Conservation (phyloP, 2,329 filamentous ascomycete species). For the Fusarium poae region DNA sequence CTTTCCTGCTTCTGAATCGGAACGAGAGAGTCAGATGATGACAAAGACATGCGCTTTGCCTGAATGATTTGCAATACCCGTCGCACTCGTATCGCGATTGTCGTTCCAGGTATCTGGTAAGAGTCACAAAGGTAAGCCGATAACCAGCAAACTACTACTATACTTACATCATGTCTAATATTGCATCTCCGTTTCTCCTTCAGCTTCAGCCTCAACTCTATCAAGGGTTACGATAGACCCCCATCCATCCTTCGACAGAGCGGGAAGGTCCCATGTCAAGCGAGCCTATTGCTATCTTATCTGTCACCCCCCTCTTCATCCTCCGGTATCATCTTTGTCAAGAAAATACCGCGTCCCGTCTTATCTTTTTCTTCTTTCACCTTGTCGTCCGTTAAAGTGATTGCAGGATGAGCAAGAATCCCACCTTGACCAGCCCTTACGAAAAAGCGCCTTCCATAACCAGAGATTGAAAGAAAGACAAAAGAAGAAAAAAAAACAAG, state of each 20-base stretch:
- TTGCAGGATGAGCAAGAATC: conserved; percentile 3
- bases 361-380: background rate
- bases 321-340: background rate
- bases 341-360: background rate
- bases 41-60: background rate
- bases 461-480: conserved; percentile 10
- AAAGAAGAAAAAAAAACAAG: background rate
- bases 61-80: background rate
- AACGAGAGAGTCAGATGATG: background rate
- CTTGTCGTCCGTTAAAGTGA: background rate
- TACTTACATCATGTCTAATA: background rate
- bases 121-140: background rate
- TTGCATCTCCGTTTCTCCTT: conserved; percentile 4
- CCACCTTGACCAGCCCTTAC: conserved; percentile 9
- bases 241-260: conserved; percentile 2
- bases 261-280: conserved; percentile 5
- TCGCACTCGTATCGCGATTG: conserved; percentile 4
- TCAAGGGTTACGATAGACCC: conserved; percentile 5
- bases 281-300: background rate
- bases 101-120: conserved; percentile 2
- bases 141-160: background rate
- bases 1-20: background rate
- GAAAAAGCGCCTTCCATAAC: conserved; percentile 4
- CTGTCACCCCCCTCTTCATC: background rate
- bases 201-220: conserved; percentile 9